phyloP scores from a whole-genome alignment of 2,329 filamentous ascomycete genomes.

The Leptographium wingfieldii region DNA sequence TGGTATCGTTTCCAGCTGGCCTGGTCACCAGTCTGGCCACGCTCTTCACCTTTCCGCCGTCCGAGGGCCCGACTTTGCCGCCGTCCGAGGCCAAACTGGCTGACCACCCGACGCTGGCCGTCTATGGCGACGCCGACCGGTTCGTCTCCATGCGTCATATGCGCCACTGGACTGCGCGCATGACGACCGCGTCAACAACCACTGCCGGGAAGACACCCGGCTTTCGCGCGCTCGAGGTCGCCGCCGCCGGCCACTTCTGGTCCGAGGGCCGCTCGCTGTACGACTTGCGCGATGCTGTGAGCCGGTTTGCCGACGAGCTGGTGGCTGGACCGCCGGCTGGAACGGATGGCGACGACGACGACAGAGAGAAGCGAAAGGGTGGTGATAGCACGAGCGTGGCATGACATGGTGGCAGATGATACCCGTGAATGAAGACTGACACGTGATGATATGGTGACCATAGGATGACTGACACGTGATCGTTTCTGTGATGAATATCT shows the following conservation, averaged over 20 bases:
- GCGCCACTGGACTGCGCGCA: constrained; percentile 46
- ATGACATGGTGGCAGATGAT: too few relatives aligned
- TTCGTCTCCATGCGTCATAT: constrained; percentile 59
- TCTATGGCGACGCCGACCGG: constrained; percentile 64
- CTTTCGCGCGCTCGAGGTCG: constrained; percentile 31
- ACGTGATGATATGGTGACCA: too few relatives aligned
- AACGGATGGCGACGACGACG: too few relatives aligned
- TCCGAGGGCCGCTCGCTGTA: constrained; percentile 27
- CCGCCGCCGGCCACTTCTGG: constrained; percentile 42
- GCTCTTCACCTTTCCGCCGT: constrained; percentile 24
- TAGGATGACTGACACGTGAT: too few relatives aligned
- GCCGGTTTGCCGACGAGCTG: constrained; percentile 17
- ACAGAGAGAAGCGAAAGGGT: neutral
- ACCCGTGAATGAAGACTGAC: too few relatives aligned
- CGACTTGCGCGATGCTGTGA: constrained; percentile 20
- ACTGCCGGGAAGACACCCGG: constrained; percentile 9
- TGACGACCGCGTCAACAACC: constrained; percentile 22
- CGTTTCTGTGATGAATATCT: too few relatives aligned
- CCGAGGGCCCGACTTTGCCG: neutral
- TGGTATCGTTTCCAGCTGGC: constrained; percentile 56
- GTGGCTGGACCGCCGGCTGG: neutral
- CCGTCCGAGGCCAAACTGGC: constrained; percentile 42
- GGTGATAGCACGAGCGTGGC: neutral
- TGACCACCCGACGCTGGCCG: constrained; percentile 47
- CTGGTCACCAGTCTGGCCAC: constrained; percentile 49